These are phyloP conservation scores for Komagataella ulmi DNA, from an alignment of 805 yeast species.

Conservation along the genomic window DNA sequence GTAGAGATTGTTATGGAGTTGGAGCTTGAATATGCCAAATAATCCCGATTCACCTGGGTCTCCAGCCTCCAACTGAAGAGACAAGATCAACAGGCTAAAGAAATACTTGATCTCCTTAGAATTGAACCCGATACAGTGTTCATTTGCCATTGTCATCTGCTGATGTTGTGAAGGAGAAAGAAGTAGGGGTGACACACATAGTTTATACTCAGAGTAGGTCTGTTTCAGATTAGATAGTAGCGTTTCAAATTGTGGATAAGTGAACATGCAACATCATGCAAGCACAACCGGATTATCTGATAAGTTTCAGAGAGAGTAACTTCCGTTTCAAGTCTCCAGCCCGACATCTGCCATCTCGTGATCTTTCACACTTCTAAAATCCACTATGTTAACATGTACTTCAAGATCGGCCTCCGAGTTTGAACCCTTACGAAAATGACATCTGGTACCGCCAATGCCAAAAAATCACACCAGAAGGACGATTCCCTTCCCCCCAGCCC, in stretches of 20 bases:
- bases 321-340: background rate
- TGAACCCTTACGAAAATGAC: background rate
- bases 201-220: background rate
- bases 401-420: background rate
- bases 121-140: background rate
- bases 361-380: background rate
- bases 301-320: background rate
- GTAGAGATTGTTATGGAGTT: constrained; percentile 23
- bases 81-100: background rate
- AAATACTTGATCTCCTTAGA: background rate
- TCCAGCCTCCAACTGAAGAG: background rate
- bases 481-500: background rate
- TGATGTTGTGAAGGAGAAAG: background rate
- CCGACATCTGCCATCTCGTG: background rate
- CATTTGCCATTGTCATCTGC: background rate
- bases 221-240: background rate
- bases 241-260: background rate
- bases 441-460: background rate
- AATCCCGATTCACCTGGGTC: background rate
- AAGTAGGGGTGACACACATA: background rate
- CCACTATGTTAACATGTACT: background rate
- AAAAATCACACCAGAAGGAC: background rate
- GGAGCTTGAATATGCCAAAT: background rate
- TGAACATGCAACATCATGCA: background rate
- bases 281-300: background rate